Evolutionary conservation across 805 yeast genomes (phyloP).

Genomic region (Wickerhamiella sergipiensis): DNA sequence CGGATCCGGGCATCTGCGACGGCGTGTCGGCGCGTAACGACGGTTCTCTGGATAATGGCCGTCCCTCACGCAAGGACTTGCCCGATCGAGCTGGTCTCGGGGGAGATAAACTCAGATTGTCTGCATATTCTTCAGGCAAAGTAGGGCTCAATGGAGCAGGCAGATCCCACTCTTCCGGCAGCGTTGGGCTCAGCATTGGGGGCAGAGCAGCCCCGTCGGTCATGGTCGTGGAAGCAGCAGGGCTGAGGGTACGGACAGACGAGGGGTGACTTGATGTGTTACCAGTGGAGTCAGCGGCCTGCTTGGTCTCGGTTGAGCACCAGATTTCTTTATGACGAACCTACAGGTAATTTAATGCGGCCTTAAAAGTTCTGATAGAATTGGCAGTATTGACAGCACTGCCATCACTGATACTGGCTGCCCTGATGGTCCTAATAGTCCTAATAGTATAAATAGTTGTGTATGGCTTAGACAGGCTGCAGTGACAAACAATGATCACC

Average conservation of each 20-base stretch:
- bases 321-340: no score
- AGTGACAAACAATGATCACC: slow-evolving; percentile 6
- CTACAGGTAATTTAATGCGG: no score
- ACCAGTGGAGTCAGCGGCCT: background rate
- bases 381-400: no score
- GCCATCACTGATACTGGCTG: no score
- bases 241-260: background rate
- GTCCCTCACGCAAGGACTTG: background rate
- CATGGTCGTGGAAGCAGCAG: background rate
- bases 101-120: background rate
- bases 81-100: background rate
- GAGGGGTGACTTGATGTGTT: background rate
- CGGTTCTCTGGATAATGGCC: background rate
- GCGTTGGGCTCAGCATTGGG: slow-evolving; percentile 27
- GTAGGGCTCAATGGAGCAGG: slow-evolving; percentile 28
- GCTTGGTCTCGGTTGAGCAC: background rate
- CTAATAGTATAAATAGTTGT: no score
- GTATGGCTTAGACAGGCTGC: no score
- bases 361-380: no score
- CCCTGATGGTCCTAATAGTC: no score
- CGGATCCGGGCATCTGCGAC: background rate
- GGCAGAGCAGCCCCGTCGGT: slow-evolving; percentile 15
- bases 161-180: slow-evolving; percentile 24
- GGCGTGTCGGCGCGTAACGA: background rate
- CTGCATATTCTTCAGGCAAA: slow-evolving; percentile 24